phyloP scores from a whole-genome alignment of 306 rosid genomes.

The Trifolium dubium region DNA sequence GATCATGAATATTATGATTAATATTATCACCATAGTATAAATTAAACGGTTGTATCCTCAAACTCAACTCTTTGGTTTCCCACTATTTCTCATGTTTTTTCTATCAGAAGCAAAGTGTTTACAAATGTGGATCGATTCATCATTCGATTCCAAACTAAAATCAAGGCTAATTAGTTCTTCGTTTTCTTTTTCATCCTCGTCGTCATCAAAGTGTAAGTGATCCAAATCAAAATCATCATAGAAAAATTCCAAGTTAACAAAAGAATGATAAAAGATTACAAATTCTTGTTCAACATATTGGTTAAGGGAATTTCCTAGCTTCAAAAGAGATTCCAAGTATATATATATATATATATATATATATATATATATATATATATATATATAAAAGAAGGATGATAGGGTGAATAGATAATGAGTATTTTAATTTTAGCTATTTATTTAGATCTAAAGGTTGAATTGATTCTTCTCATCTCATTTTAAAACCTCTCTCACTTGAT shows the following conservation, averaged over 20 bases:
- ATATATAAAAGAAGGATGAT: too few species aligned
- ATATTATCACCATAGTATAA: neutral
- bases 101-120: neutral
- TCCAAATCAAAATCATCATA: conserved; percentile 21
- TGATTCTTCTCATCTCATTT: too few species aligned
- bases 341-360: too few species aligned
- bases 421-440: too few species aligned
- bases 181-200: neutral
- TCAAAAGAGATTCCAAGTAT: conserved; percentile 42
- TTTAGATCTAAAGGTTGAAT: too few species aligned
- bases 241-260: conserved; percentile 19
- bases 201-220: conserved; percentile 12
- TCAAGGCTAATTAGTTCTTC: neutral
- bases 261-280: conserved; percentile 3
- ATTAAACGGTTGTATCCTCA: conserved; percentile 3
- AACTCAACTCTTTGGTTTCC: conserved; percentile 8
- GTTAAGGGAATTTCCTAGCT: conserved; percentile 42
- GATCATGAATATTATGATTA: neutral
- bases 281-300: conserved; percentile 43
- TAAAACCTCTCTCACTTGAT: too few species aligned
- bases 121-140: neutral
- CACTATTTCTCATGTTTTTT: neutral
- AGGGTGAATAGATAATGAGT: too few species aligned
- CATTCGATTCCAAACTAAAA: neutral
- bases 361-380: too few species aligned